Evolutionary conservation across 2,329 filamentous ascomycete genomes (phyloP), one percentile per base, ranked within the genome.

Genomic region (Fusarium sp.): DNA sequence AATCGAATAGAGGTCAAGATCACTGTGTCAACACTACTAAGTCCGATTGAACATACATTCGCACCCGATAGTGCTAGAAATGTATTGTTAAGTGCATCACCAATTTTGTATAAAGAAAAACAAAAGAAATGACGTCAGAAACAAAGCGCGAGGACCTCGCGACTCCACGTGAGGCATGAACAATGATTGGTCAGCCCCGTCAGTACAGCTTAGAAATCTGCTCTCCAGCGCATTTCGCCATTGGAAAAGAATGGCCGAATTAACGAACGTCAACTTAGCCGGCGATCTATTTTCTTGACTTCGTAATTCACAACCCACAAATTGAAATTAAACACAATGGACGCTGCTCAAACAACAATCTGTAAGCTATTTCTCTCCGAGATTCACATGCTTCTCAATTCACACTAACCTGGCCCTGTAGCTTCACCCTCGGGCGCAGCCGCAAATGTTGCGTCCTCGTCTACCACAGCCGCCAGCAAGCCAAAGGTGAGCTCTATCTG

Each of bases 401-500:
- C 33, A 25, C 36, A 39, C 56, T 68, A 36, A 68, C 48, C n/a
- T 15, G 17, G 20, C 45, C 37, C 31, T 21, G 27, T 56, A 75
- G 67, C 66, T 42, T 62, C 66, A 45, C 67, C 71, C 18, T 57
- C 70, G 47, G 48, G 64, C 45, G 73, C 75, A 39, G 59, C 73
- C 39, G 73, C 75, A 48, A 71, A 71, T 60, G 64, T 75, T 56
- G 71, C 75, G 60, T 72, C 76, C 47, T 68, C 74, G 35, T 77
- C 72, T 54, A 53, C 64, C 18, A 36, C 43, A 43, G 51, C 33
- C 48, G n/a, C 74, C 56, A 77, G 78, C 47, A 81, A 81, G 74
- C 82, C 81, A 61, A 84, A 82, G 80, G 82, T 84, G 52, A 71
- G 71, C 46, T 43, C n/a, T 14, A 33, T n/a, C 40, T 23, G 23